A percentile compares a stretch with the other conserved stretches of the same genome.
phyloP scores from a whole-genome alignment of 2,329 filamentous ascomycete genomes.

The Hypoxylon sp. region DNA sequence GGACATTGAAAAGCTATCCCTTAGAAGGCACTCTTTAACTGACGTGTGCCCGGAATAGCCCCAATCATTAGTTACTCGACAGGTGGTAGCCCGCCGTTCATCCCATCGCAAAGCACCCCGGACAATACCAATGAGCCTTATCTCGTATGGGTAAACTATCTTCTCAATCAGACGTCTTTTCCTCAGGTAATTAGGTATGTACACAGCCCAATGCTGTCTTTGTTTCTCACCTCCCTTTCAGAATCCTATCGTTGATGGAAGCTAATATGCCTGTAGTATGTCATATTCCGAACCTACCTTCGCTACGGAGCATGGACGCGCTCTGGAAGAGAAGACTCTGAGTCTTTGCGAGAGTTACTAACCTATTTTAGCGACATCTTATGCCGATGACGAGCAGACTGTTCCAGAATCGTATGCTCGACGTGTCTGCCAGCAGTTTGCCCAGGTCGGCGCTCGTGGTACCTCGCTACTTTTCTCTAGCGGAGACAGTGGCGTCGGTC shows the following conservation, averaged over 20 bases:
- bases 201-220: not conserved
- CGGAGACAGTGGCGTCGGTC: constrained; percentile 63
- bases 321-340: not conserved
- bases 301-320: not conserved
- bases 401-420: constrained; percentile 67
- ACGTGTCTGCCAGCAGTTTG: constrained; percentile 68
- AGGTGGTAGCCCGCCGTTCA: constrained; percentile 54
- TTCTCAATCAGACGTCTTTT: constrained; percentile 62
- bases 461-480: constrained; percentile 66
- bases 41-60: constrained; percentile 31
- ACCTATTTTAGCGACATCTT: constrained; percentile 61
- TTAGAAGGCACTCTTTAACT: constrained; percentile 4
- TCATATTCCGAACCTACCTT: constrained; percentile 4
- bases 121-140: constrained; percentile 68
- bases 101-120: constrained; percentile 46
- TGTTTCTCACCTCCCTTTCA: not conserved
- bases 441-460: constrained; percentile 67
- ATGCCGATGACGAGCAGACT: constrained; percentile 70
- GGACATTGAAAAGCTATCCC: not conserved
- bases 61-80: constrained; percentile 54
- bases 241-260: not conserved
- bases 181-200: constrained; percentile 66
- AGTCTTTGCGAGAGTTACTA: constrained; percentile 8
- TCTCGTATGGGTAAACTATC: constrained; percentile 66
- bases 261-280: constrained; percentile 37